Evolutionary conservation across 495 filamentous ascomycete species (phyloP).

Genomic region (Penicillium lividum): DNA sequence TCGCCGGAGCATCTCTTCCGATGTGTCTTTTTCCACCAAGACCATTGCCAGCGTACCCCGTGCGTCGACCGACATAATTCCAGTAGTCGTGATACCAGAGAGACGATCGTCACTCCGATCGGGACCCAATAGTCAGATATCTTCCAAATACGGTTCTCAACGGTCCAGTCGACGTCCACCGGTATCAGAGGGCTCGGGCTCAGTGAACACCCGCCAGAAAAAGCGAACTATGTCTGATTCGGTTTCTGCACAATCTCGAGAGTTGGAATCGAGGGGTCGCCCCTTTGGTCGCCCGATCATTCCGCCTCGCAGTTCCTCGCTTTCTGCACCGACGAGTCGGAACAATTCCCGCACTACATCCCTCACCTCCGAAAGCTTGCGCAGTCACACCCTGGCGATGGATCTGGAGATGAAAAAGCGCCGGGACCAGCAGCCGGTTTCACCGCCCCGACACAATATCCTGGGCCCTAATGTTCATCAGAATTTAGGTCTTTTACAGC

Average conservation of each 20-base stretch:
- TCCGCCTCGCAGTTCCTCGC: constrained; percentile 61
- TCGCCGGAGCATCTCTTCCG: constrained; percentile 60
- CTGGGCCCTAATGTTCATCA: constrained; percentile 11
- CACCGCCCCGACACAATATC: constrained; percentile 27
- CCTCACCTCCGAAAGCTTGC: constrained; percentile 59
- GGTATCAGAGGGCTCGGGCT: constrained; percentile 35
- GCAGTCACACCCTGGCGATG: constrained; percentile 54
- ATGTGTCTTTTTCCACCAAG: constrained; percentile 54
- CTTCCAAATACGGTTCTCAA: constrained; percentile 41
- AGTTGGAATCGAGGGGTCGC: constrained; percentile 30
- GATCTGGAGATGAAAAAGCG: constrained; percentile 33
- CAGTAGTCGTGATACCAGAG: constrained; percentile 72
- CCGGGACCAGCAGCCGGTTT: constrained; percentile 25
- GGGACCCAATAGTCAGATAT: constrained; percentile 35
- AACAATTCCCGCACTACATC: constrained; percentile 66
- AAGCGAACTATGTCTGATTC: constrained; percentile 46
- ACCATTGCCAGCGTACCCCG: constrained; percentile 48
- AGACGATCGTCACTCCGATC: constrained; percentile 65
- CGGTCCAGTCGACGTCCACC: constrained; percentile 36
- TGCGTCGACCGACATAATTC: constrained; percentile 57
- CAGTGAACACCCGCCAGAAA: constrained; percentile 35
- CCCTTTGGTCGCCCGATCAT: constrained; percentile 53
- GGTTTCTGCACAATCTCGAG: constrained; percentile 27
- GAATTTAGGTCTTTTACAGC: constrained; percentile 15
- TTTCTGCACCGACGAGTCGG: constrained; percentile 70